Conservation (phyloP, 139 green algal genomes). For the Choricystis sp. region DNA sequence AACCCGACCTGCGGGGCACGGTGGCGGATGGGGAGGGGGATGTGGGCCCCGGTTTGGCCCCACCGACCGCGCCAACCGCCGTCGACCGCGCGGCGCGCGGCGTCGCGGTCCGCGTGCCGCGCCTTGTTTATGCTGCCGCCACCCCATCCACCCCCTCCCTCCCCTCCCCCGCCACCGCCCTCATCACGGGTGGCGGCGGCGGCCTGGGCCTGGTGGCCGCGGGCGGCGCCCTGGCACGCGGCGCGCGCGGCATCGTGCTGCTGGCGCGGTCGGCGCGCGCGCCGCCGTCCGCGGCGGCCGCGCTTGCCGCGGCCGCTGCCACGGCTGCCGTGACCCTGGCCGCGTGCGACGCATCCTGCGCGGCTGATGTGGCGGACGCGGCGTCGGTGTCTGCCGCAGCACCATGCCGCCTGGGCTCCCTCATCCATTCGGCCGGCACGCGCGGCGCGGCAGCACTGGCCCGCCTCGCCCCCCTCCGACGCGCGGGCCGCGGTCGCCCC, state of each 20-base stretch:
- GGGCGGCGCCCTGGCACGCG: constrained; percentile 23
- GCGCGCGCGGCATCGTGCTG: constrained; percentile 5
- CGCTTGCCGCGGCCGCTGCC: background rate
- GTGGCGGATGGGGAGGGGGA: background rate
- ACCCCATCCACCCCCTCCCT: background rate
- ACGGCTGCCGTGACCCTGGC: background rate
- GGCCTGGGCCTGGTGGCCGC: constrained; percentile 33
- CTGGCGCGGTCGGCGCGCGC: background rate
- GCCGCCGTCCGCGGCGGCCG: background rate
- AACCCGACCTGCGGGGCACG: background rate
- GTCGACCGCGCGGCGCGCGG: too few species aligned
- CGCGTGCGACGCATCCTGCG: constrained; percentile 8
- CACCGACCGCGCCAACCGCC: too few species aligned
- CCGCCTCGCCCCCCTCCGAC: background rate
- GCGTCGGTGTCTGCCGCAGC: too few species aligned
- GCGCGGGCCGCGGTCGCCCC: background rate
- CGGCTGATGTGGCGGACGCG: background rate
- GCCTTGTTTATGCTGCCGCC: too few species aligned
- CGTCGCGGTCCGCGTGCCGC: too few species aligned
- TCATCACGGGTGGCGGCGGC: constrained; percentile 45
- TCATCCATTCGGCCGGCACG: constrained; percentile 20
- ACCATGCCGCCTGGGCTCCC: background rate
- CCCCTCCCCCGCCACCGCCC: background rate
- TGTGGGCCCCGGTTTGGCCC: too few species aligned
- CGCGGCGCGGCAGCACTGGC: constrained; percentile 16